Evolutionary conservation across 805 yeast genomes (phyloP), one percentile per base, ranked within the genome.

Genomic region (Lipomyces japonicus): DNA sequence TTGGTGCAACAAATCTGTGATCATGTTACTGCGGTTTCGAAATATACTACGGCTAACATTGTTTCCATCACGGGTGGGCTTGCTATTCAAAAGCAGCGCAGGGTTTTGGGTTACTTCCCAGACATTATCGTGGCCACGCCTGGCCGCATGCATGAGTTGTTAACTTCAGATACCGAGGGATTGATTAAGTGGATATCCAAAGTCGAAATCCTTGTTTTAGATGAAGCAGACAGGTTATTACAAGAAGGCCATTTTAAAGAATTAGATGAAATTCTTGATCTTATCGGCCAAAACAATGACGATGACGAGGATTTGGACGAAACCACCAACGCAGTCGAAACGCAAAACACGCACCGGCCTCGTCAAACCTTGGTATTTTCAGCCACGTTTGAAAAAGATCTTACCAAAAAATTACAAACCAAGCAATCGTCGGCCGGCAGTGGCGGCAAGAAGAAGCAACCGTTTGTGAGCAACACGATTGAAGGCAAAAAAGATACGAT

Each of bases 241-340:
- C 96, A 91, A 68, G 96, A 90, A 63, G 97, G 97, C 2, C 97
- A 90, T 68, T 93, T 91, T 65, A 95, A 87, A 52, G 98, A 93
- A 66, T 78, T 93, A 57, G 95, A 84, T 59, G 84, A 81, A 62
- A 84, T 87, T 51, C 70, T 91, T 53, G 87, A 84, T 48, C 66
- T 84, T 14, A 67, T 93, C 22, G 67, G 71, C 66, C 61, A 76
- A 82, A 67, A 77, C 73, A 18, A 71, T 66, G 51, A 39, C 35
- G 56, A 40, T 24, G 59, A 65, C 14, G 67, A 63, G 6, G 66
- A 63, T 4, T 74, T 73, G 56, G 75, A 78, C 10, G 39, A 34
- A 1, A 38, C 18, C 36, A 42, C 32, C 18, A 18, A 12, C 24
- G 46, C 38, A 5, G 41, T 19, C 32, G 78, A 40, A 2, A 36